A percentile compares a stretch with the other conserved stretches of the same genome.
These are phyloP conservation scores for Zhuliangozyma parablackwelliae DNA, from an alignment of 1,139 yeast species.

Conservation along the genomic window DNA sequence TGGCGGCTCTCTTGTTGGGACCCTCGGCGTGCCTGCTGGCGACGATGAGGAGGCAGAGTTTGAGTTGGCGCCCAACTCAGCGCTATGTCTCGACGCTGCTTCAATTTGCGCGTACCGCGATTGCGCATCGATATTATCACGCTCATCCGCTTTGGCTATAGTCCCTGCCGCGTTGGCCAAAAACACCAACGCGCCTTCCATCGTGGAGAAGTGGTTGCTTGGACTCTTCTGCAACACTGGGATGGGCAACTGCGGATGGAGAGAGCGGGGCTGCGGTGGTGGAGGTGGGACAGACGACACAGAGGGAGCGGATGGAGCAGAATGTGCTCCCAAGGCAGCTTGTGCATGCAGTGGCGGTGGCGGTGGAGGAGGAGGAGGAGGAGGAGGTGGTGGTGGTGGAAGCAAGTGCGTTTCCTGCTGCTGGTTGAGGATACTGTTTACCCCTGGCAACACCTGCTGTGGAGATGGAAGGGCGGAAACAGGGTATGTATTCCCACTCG, in stretches of 20 bases:
- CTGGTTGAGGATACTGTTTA: too few species aligned
- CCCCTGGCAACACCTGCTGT: background rate
- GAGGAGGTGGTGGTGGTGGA: too few species aligned
- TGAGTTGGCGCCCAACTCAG: too few species aligned
- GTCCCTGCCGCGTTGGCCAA: slow-evolving; percentile 74
- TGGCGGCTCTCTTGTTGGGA: background rate
- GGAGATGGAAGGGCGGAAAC: background rate
- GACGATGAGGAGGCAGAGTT: background rate
- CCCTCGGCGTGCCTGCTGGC: background rate
- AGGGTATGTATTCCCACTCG: too few species aligned
- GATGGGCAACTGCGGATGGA: slow-evolving; percentile 1
- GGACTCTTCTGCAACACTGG: slow-evolving; percentile 4
- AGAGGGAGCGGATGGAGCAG: too few species aligned
- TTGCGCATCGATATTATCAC: slow-evolving; percentile 65
- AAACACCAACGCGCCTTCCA: slow-evolving; percentile 66
- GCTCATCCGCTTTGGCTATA: slow-evolving; percentile 61
- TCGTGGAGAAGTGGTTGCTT: slow-evolving; percentile 35
- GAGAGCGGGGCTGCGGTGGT: background rate
- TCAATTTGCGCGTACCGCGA: slow-evolving; percentile 49
- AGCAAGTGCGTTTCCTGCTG: too few species aligned
- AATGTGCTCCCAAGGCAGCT: background rate
- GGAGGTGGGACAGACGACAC: too few species aligned
- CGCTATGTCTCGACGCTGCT: slow-evolving; percentile 7
- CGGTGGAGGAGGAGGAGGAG: too few species aligned
- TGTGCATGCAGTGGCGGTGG: too few species aligned